Percentiles rank a stretch among this genome's conserved stretches.
Conservation (phyloP, 768 basidiomycete genomes). For the Scleroderma bovista region DNA sequence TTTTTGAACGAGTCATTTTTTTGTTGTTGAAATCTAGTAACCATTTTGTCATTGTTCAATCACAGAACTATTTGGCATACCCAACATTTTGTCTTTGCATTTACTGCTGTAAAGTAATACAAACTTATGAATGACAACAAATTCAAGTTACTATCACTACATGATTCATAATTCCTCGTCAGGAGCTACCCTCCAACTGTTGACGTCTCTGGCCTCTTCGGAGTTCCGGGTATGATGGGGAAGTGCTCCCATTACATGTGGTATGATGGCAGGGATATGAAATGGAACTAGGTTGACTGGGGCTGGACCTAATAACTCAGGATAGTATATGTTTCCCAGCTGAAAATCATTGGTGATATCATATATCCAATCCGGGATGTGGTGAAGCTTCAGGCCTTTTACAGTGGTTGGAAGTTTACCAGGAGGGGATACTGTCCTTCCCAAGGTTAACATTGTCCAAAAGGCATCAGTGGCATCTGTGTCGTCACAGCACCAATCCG, state of each 20-base stretch:
- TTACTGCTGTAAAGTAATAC: too few relatives aligned
- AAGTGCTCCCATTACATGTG: background rate
- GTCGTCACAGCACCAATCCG: background rate
- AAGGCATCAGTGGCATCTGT: background rate
- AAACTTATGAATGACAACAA: too few relatives aligned
- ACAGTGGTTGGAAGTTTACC: conserved; percentile 1
- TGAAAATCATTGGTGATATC: background rate
- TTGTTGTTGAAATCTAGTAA: too few relatives aligned
- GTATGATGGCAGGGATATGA: background rate
- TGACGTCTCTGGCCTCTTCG: background rate
- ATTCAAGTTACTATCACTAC: too few relatives aligned
- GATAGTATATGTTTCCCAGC: background rate
- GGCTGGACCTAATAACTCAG: background rate
- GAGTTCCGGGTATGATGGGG: background rate
- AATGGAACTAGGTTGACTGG: background rate
- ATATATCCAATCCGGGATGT: background rate
- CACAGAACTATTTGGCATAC: too few relatives aligned
- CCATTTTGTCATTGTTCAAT: too few relatives aligned
- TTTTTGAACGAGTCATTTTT: too few relatives aligned
- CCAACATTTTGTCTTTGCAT: too few relatives aligned
- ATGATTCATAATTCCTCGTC: too few relatives aligned
- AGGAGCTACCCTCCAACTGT: background rate
- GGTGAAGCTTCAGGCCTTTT: background rate
- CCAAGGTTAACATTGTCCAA: background rate
- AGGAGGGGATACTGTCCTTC: background rate